phyloP scores from a whole-genome alignment of 2,329 filamentous ascomycete genomes.

The Trichoderma simmonsii region DNA sequence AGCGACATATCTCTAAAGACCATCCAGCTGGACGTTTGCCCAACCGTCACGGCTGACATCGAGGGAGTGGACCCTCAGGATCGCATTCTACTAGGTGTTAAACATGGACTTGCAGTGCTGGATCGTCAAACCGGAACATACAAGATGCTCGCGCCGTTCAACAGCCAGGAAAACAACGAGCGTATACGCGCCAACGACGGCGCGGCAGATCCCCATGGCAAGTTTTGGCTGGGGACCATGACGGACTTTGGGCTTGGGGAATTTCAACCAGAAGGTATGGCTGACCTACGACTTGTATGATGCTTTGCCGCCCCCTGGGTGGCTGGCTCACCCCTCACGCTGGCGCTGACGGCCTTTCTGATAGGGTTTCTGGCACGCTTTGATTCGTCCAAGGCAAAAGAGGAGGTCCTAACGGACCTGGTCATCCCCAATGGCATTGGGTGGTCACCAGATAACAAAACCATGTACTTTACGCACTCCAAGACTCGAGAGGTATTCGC shows the following conservation, averaged over 20 bases:
- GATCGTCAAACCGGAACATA: conserved; percentile 58
- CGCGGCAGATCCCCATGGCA: conserved; percentile 71
- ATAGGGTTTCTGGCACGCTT: conserved; percentile 73
- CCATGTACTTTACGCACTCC: conserved; percentile 81
- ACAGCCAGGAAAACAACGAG: conserved; percentile 40
- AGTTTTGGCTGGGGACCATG: conserved; percentile 86
- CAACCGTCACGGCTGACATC: conserved; percentile 76
- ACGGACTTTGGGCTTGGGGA: conserved; percentile 62
- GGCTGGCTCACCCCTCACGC: not conserved
- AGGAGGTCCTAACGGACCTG: conserved; percentile 59
- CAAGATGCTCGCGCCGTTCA: conserved; percentile 52
- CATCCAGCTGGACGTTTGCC: conserved; percentile 50
- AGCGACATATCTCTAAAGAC: conserved; percentile 61
- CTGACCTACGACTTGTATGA: not conserved
- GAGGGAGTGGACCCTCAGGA: conserved; percentile 58
- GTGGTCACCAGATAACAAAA: conserved; percentile 71
- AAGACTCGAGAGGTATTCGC: conserved; percentile 66
- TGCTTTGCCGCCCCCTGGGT: not conserved
- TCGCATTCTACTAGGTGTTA: conserved; percentile 73
- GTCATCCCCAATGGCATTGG: conserved; percentile 82
- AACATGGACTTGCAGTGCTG: conserved; percentile 76
- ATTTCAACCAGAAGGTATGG: conserved; percentile 59
- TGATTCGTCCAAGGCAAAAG: conserved; percentile 50
- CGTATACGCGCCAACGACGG: conserved; percentile 76
- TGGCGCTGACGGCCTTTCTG: not conserved